Evolutionary conservation across 2,329 filamentous ascomycete genomes (phyloP), one percentile per base, ranked within the genome.

Genomic region (Hypoxylon sp.): DNA sequence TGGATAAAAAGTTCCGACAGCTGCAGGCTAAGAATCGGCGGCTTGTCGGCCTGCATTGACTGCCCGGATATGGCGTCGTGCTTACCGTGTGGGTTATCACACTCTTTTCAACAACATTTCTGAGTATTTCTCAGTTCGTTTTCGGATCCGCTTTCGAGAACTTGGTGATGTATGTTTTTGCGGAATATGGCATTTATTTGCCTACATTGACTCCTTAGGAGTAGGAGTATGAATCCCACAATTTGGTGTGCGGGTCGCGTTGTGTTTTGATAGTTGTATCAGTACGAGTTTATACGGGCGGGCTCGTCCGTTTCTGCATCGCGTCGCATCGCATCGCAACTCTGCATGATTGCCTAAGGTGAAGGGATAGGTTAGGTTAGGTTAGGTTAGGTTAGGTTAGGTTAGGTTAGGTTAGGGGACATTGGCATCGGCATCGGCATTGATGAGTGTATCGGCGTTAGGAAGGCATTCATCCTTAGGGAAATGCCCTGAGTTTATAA

Each of bases 1-100:
- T 77, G 3, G 77, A 78, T 65, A 79, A 78, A 72, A 78, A 78
- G 58, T 75, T 79, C 55, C 74, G 75, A 14, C 75, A 78, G 66
- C 64, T 77, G 2, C 75, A 77, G 68, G 63, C 71, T 0, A 76
- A 74, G 63, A 76, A 78, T 52, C 74, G 78, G 3, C 74, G 76
- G 2, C 72, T 76, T 4, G 68, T 77, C 46, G 76, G 75, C 26
- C 61, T 77, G 46, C 74, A 77, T 77, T 77, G 76, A 77, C 76
- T 77, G 65, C 72, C 70, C 1, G 62, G 64, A 3, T 67, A 59
- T 1, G 69, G 62, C 11, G 48, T 71, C 6, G 66, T 72, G 10
- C 14, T 37, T 19, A 48, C 48, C 6, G 31, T 59, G 29, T 53
- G 54, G 59, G 22, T 51, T 11, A 65, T 64, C 26, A 65, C 66